Evolutionary conservation across 1,284 basidiomycete species (phyloP), one percentile per base, ranked within the genome.

Genomic region (Ceratobasidium sp.): DNA sequence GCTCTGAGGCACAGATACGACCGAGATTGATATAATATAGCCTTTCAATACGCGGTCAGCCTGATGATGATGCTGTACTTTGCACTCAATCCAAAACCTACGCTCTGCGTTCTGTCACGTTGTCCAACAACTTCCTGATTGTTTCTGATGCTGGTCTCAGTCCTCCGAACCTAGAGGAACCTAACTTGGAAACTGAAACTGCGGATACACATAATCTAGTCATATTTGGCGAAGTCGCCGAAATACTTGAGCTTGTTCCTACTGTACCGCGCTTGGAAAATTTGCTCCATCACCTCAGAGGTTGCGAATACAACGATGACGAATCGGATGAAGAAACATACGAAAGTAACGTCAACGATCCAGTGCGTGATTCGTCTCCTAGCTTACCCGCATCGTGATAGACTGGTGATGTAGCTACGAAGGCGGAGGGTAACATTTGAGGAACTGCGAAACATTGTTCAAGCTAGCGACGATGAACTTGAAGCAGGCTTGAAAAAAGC

Each of bases 101-200:
- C 77, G 77, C 85, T 0, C 80, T 97, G 27, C 88, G 94, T 69
- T 91, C 93, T 0, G 88, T 97, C 7, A 83, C 86, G 2, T 81
- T 96, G 53, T 96, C 94, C 17, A 97, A 97, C 77, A 89, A 92
- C 0, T 84, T 96, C 52, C 82, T 90, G 62, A 87, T 88, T 1
- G 80, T 87, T 12, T 81, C 84, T 2, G 76, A 79, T 34, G 79
- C 79, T 70, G 75, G 15, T 15, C 27, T 50, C 20, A 64, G 69
- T n/a, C 29, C 49, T 15, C 5, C 10, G 13, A 25, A 73, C 12
- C 73, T 75, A n/a, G 75, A 74, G 3, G 72, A 76, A 13, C 70
- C 75, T 20, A 76, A 77, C 31, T 69, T 75, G 27, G 78, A 78
- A 10, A 57, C 74, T 0, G 74, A 77, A 22, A 73, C 76, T 12